Evolutionary conservation across 1,139 yeast species (phyloP), one percentile per base, ranked within the genome.

Genomic region (Suhomyces atakaporum): DNA sequence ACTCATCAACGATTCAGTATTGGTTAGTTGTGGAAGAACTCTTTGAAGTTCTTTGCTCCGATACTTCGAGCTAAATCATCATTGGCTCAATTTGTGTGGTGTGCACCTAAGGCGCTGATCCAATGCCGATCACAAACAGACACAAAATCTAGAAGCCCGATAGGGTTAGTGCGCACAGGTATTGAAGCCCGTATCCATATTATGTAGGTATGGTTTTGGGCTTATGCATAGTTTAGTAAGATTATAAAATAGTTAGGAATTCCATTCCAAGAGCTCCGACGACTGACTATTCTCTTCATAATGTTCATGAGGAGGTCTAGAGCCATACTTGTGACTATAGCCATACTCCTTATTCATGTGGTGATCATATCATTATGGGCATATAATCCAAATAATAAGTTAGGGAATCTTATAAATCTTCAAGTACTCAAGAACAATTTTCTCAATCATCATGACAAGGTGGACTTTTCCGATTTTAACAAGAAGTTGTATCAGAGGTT

Each of bases 301-400:
- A 40, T 42, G 44, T 14, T 38, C 7, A 35, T 44, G 20, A 39
- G 46, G 33, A 39, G 47, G 27, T 36, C 47, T 9, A 31, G 43
- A 25, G 41, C 36, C 5, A 14, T 35, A 11, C 13, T 33, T 8
- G 30, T 44, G 29, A 29, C 27, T n/a, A 21, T 34, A 8, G 31
- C 36, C 26, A 18, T 43, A 9, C 15, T 39, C 16, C 24, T 45
- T 12, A 25, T 46, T 11, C 47, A 46, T 12, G 14, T 43, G 16
- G 38, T 46, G 16, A 31, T 44, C 10, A 21, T 45, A 10, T 38
- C 45, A 10, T 19, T 43, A 10, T 31, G 46, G 27, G 25, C 36
- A 4, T 40, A 32, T 24, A 29, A 31, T 19, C 38, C 46, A 7
- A 27, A 40, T 7, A 16, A 11, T 40, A 18, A 11, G 22, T 7